These are phyloP conservation scores for Madurella mycetomatis DNA, from an alignment of 2,329 filamentous ascomycete species.

Conservation along the genomic window DNA sequence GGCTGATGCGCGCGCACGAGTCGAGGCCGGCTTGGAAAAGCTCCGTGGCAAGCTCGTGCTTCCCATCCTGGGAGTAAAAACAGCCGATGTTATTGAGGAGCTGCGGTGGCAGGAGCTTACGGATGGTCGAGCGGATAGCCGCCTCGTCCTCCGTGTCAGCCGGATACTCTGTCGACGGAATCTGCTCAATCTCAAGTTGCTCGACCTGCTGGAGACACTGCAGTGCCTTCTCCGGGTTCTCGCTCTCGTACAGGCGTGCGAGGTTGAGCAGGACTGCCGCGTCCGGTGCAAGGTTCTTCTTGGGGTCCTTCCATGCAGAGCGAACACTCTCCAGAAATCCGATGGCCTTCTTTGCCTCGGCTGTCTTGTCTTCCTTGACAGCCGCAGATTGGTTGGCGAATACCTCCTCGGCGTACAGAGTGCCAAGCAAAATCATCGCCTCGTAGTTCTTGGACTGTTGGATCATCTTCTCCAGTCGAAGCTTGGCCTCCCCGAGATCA, in stretches of 20 bases:
- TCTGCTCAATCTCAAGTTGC: slow-evolving; percentile 76
- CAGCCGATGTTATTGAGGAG: slow-evolving; percentile 96
- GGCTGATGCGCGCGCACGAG: slow-evolving; percentile 78
- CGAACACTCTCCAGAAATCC: slow-evolving; percentile 79
- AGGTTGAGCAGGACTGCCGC: slow-evolving; percentile 86
- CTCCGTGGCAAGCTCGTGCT: slow-evolving; percentile 72
- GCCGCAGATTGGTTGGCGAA: slow-evolving; percentile 70
- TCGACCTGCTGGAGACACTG: slow-evolving; percentile 91
- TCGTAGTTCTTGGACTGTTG: slow-evolving; percentile 80
- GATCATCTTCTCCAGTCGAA: slow-evolving; percentile 89
- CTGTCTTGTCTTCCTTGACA: slow-evolving; percentile 79
- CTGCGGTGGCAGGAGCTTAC: slow-evolving; percentile 80
- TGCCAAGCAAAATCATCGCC: slow-evolving; percentile 86
- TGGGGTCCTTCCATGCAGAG: slow-evolving; percentile 85
- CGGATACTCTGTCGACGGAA: slow-evolving; percentile 65
- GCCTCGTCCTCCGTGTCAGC: slow-evolving; percentile 56
- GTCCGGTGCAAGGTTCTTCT: slow-evolving; percentile 76
- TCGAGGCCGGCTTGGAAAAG: slow-evolving; percentile 90
- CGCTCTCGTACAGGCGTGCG: slow-evolving; percentile 81
- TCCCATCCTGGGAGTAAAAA: slow-evolving; percentile 86
- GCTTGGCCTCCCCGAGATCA: slow-evolving; percentile 87
- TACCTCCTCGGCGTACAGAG: slow-evolving; percentile 89
- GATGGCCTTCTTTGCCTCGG: slow-evolving; percentile 82
- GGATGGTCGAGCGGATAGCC: slow-evolving; percentile 56
- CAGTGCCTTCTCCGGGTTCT: slow-evolving; percentile 83